A percentile compares a stretch with the other conserved stretches of the same genome.
Evolutionary conservation across 164 flowering plant species (phyloP).

Genomic region (Umbellularia californica): DNA sequence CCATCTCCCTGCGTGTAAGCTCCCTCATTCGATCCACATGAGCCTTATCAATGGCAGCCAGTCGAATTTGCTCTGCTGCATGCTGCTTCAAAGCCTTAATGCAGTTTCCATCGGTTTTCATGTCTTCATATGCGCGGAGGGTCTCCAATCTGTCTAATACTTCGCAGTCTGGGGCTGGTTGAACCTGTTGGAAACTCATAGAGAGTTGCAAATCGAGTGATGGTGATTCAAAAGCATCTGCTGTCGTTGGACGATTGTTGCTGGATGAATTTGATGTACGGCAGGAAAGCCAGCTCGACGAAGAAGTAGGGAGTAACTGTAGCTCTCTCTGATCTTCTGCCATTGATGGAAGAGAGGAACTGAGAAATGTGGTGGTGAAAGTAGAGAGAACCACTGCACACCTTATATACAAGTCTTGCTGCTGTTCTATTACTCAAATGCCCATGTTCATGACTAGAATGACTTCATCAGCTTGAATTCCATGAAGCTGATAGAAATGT

Average conservation of each 20-base stretch:
- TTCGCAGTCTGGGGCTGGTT: conserved; percentile 17
- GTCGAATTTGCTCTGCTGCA: conserved; percentile 77
- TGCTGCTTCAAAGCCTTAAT: conserved; percentile 73
- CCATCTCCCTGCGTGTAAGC: conserved; percentile 81
- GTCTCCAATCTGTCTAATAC: background rate
- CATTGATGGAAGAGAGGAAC: conserved; percentile 26
- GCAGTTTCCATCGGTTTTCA: conserved; percentile 3
- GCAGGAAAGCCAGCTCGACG: background rate
- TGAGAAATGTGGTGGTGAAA: conserved; percentile 11
- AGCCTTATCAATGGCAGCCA: conserved; percentile 84
- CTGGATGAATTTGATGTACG: background rate
- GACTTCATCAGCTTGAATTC: conserved; percentile 1
- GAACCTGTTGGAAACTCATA: conserved; percentile 19
- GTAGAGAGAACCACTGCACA: conserved; percentile 25
- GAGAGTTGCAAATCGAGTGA: background rate
- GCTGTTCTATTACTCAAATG: conserved; percentile 11
- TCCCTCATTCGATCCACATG: conserved; percentile 92
- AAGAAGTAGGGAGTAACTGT: background rate
- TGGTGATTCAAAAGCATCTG: background rate
- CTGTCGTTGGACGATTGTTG: background rate
- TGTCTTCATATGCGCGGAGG: background rate
- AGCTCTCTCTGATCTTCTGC: conserved; percentile 23
- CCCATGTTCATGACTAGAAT: conserved; percentile 11
- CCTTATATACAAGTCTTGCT: conserved; percentile 17
- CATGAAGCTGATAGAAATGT: conserved; percentile 3